Evolutionary conservation across 2,329 filamentous ascomycete genomes (phyloP), one percentile per base, ranked within the genome.

Genomic region (Madurella mycetomatis): DNA sequence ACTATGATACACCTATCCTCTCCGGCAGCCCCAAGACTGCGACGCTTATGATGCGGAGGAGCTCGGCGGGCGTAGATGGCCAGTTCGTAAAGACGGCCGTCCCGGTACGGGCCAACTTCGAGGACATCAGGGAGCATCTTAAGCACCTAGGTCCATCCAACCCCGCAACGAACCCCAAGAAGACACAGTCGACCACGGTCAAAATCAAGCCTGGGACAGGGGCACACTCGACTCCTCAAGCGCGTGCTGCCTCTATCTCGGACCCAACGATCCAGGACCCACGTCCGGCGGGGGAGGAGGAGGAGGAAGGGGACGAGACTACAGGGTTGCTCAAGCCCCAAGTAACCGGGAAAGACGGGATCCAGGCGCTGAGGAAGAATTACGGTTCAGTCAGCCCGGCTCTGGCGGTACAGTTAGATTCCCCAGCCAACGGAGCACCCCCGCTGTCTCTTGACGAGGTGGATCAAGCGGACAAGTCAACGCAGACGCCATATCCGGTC

Each of bases 81-180:
- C 75, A 75, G 47, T 61, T 72, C 30, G 66, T 74, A n/a, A 72
- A 70, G 40, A 72, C 72, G 1, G 72, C 76, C 0, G 73, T 85
- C 7, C 73, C 82, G 1, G 73, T 86, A 5, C 79, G 82, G 61
- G 79, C 81, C 5, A 85, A 82, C 49, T 72, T 84, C 31, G 77
- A 82, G 49, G 83, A 87, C 49, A 82, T 86, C 72, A 78, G 76
- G 62, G 77, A 83, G 63, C 81, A 86, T 60, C 72, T 87, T 43
- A 84, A 83, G 60, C 79, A 83, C 58, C 78, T 87, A 0, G 84
- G 84, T 0, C 85, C 85, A 0, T 86, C 84, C 1, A 88, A 87
- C 64, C 79, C 80, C 17, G 85, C 85, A 5, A 78, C 80, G 15
- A 83, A 84, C 52, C 85, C 85, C 1, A 83, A 80, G 66, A 78